Conservation (phyloP, 2,329 filamentous ascomycete species). For the Aspergillus calidoustus region DNA sequence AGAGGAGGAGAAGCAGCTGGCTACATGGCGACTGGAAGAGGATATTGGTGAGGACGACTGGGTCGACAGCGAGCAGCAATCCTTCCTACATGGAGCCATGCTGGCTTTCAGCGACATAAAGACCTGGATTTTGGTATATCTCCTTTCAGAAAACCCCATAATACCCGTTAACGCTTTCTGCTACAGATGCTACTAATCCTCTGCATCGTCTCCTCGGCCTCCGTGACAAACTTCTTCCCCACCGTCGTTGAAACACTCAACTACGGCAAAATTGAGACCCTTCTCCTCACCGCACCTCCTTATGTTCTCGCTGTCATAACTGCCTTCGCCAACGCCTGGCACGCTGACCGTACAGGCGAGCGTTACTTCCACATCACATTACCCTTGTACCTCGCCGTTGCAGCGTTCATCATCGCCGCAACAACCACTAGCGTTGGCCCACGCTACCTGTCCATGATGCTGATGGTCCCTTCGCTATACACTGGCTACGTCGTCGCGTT, state of each 20-base stretch:
- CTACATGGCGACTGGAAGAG: constrained; percentile 65
- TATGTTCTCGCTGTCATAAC: constrained; percentile 66
- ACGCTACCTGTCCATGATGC: constrained; percentile 72
- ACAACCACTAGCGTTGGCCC: constrained; percentile 64
- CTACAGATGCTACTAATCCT: constrained; percentile 60
- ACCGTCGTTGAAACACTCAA: constrained; percentile 71
- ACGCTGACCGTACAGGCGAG: constrained; percentile 73
- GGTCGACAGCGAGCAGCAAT: constrained; percentile 61
- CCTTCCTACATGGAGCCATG: constrained; percentile 54
- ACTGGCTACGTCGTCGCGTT: constrained; percentile 69
- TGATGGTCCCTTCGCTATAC: constrained; percentile 70
- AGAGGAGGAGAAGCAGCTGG: constrained; percentile 61
- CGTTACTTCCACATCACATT: constrained; percentile 69
- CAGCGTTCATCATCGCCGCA: constrained; percentile 70
- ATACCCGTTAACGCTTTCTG: neutral
- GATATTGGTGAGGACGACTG: constrained; percentile 70
- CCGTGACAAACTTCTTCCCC: constrained; percentile 71
- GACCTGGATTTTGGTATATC: constrained; percentile 60
- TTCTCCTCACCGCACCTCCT: constrained; percentile 68
- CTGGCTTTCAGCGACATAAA: constrained; percentile 63
- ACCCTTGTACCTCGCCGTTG: constrained; percentile 65
- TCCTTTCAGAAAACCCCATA: neutral
- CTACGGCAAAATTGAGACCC: constrained; percentile 63
- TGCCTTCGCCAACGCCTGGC: constrained; percentile 68
- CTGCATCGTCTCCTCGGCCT: constrained; percentile 61